A percentile compares a stretch with the other conserved stretches of the same genome.
Evolutionary conservation across 495 filamentous ascomycete genomes (phyloP).

Genomic region (Chaetomium fimeti): DNA sequence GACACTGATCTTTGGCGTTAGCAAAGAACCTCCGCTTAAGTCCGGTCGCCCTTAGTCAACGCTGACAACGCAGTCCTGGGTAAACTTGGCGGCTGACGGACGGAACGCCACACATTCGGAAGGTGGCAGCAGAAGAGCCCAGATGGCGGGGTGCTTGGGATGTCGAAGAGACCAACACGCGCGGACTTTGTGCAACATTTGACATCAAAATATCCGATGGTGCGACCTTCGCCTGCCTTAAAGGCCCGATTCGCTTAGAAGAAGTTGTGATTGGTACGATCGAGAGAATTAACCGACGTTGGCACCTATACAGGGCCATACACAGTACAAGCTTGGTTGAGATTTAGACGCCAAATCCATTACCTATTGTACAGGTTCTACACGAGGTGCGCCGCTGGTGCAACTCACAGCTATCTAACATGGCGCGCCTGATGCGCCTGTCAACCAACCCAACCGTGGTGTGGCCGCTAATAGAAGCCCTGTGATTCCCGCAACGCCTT

Average conservation of each 20-base stretch:
- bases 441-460: constrained; percentile 3
- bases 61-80: constrained; percentile 25
- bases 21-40: neutral
- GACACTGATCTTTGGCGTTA: neutral
- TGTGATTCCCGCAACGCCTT: constrained; percentile 44
- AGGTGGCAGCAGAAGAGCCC: constrained; percentile 1
- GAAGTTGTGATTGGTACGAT: neutral
- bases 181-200: neutral
- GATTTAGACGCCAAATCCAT: constrained; percentile 19
- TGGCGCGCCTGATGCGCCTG: constrained; percentile 2
- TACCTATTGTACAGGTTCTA: constrained; percentile 36
- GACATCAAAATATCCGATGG: neutral
- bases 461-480: constrained; percentile 28
- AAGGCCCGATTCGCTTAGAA: neutral
- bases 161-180: neutral
- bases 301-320: neutral
- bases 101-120: neutral
- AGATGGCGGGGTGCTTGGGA: constrained; percentile 1
- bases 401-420: constrained; percentile 6
- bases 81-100: constrained; percentile 4
- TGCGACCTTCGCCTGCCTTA: neutral
- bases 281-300: neutral
- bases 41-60: constrained; percentile 22
- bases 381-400: constrained; percentile 12
- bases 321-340: neutral